Evolutionary conservation across 2,329 filamentous ascomycete genomes (phyloP).

Genomic region (Ophiostoma montium): DNA sequence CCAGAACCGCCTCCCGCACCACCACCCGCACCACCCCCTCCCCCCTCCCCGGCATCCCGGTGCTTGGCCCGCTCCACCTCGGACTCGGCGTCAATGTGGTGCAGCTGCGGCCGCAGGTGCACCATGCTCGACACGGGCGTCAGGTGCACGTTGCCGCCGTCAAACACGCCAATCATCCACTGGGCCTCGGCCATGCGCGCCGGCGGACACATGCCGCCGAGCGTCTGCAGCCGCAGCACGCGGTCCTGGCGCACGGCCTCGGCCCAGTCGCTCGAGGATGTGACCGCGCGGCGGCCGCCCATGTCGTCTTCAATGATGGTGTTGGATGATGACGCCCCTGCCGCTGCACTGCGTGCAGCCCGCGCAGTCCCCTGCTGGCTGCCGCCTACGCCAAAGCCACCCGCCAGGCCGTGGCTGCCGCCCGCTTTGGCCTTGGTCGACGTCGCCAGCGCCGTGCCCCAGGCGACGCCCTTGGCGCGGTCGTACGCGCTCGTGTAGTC

Average conservation of each 20-base stretch:
- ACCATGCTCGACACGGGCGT: slow-evolving; percentile 72
- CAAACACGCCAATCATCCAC: slow-evolving; percentile 90
- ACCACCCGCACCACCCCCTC: slow-evolving; percentile 19
- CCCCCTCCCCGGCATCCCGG: slow-evolving; percentile 4
- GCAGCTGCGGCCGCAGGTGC: slow-evolving; percentile 80
- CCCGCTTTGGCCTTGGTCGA: slow-evolving; percentile 44
- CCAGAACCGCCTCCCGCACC: background rate
- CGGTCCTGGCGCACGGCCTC: slow-evolving; percentile 55
- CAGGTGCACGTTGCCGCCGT: slow-evolving; percentile 70
- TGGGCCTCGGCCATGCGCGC: slow-evolving; percentile 58
- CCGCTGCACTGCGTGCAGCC: slow-evolving; percentile 5
- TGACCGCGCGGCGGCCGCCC: background rate
- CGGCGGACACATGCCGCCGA: slow-evolving; percentile 47
- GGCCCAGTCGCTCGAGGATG: slow-evolving; percentile 41
- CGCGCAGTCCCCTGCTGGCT: slow-evolving; percentile 20
- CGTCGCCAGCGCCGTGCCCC: slow-evolving; percentile 61
- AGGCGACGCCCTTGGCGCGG: slow-evolving; percentile 64
- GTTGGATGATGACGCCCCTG: background rate
- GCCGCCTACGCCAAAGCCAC: slow-evolving; percentile 58
- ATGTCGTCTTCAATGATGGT: slow-evolving; percentile 1
- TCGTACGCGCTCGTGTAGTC: slow-evolving; percentile 65
- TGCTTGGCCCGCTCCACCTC: slow-evolving; percentile 46
- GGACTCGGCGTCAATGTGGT: slow-evolving; percentile 75
- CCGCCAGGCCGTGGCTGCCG: slow-evolving; percentile 55
- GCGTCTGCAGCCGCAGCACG: slow-evolving; percentile 65